Evolutionary conservation across 1,139 yeast species (phyloP).

Genomic region (Kodamaea derodonti): DNA sequence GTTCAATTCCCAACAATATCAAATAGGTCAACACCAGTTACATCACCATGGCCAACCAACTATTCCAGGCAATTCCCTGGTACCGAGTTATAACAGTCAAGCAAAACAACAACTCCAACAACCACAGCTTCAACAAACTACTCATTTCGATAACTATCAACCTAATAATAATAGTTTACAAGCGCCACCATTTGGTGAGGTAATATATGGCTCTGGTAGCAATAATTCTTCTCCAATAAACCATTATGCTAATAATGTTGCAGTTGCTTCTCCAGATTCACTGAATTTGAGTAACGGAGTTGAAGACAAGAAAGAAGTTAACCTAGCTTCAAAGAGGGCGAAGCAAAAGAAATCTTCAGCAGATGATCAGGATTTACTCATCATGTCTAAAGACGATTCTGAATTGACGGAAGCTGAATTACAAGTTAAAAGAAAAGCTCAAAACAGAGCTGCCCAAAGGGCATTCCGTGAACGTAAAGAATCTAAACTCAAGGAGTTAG

Average conservation of each 20-base stretch:
- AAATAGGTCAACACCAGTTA: conserved; percentile 2
- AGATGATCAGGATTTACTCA: conserved; percentile 37
- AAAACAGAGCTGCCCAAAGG: conserved; percentile 85
- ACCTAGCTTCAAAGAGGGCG: conserved; percentile 5
- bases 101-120: conserved; percentile 1
- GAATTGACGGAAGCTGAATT: conserved; percentile 47
- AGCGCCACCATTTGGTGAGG: conserved; percentile 3
- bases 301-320: conserved; percentile 4
- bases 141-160: conserved; percentile 5
- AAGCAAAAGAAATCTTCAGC: conserved; percentile 24
- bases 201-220: conserved; percentile 7
- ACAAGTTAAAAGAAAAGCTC: conserved; percentile 64
- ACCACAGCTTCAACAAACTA: conserved; percentile 1
- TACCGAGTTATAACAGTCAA: background rate
- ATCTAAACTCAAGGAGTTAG: conserved; percentile 64
- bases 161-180: conserved; percentile 2
- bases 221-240: conserved; percentile 10
- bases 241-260: conserved; percentile 1
- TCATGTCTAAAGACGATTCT: conserved; percentile 38
- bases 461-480: conserved; percentile 88
- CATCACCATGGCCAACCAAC: background rate
- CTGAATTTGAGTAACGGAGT: conserved; percentile 6
- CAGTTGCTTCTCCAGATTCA: conserved; percentile 10
- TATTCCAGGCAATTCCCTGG: background rate
- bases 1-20: conserved; percentile 4